Conservation (phyloP, 2,329 filamentous ascomycete species). For the Celoporthe dispersa region DNA sequence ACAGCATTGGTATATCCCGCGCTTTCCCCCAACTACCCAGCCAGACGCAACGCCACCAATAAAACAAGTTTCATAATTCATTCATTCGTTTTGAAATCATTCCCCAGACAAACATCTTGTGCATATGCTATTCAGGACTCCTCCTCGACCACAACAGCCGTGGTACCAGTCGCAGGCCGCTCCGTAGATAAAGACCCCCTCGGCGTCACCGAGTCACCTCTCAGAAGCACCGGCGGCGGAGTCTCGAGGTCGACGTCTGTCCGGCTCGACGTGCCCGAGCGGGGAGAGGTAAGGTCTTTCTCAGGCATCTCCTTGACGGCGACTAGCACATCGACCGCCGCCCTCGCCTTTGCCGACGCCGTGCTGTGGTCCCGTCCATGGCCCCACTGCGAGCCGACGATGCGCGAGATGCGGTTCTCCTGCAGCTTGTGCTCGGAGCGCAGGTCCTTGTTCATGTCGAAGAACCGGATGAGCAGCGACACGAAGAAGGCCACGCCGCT, state of each 20-base stretch:
- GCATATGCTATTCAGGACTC: neutral
- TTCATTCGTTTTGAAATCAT: neutral
- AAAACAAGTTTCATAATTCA: neutral
- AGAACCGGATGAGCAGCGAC: slow-evolving; percentile 55
- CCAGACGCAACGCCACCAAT: neutral
- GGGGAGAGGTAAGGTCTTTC: neutral
- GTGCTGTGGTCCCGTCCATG: neutral
- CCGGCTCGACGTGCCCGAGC: neutral
- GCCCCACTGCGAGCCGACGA: slow-evolving; percentile 23
- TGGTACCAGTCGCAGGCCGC: neutral
- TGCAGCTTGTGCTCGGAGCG: slow-evolving; percentile 53
- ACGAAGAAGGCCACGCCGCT: slow-evolving; percentile 53
- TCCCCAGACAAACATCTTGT: neutral
- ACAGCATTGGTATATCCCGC: neutral
- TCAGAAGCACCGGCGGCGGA: neutral
- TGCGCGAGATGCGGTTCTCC: slow-evolving; percentile 33
- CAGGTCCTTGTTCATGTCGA: slow-evolving; percentile 52
- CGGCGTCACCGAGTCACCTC: neutral
- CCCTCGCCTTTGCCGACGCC: neutral
- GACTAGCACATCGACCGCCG: neutral
- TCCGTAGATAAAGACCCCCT: neutral
- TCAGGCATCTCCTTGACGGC: neutral
- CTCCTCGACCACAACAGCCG: neutral
- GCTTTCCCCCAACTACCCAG: neutral
- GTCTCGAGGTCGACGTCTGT: neutral